phyloP scores from a whole-genome alignment of 2,329 filamentous ascomycete species.

The Aschersonia sp. region DNA sequence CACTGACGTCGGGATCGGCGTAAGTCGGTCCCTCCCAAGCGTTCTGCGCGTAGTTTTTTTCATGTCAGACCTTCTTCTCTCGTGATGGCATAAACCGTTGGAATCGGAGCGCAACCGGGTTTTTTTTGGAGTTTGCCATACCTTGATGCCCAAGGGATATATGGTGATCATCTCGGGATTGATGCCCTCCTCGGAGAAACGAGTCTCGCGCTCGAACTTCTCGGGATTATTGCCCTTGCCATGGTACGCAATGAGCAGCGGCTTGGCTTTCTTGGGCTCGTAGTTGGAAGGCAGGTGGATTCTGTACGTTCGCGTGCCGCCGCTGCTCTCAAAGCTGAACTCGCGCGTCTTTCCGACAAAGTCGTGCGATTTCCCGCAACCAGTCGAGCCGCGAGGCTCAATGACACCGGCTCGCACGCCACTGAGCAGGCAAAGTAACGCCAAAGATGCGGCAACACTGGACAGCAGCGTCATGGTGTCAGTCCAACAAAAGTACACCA shows the following conservation, averaged over 20 bases:
- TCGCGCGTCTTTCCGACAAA: slow-evolving; percentile 8
- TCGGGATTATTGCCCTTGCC: slow-evolving; percentile 22
- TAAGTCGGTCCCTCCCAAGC: slow-evolving; percentile 25
- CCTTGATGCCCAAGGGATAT: slow-evolving; percentile 29
- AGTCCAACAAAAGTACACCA: background rate
- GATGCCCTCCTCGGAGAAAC: slow-evolving; percentile 22
- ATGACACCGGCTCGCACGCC: background rate
- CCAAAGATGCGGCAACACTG: background rate
- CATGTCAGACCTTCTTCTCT: background rate
- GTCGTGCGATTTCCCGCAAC: slow-evolving; percentile 8
- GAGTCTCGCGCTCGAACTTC: slow-evolving; percentile 16
- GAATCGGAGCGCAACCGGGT: background rate
- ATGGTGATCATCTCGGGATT: slow-evolving; percentile 23
- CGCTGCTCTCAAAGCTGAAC: slow-evolving; percentile 11
- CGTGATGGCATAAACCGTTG: background rate
- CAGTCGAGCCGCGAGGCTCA: slow-evolving; percentile 1
- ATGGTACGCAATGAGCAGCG: slow-evolving; percentile 32
- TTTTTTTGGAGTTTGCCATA: slow-evolving; percentile 4
- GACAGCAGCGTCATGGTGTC: background rate
- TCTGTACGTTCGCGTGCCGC: slow-evolving; percentile 6
- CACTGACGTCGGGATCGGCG: slow-evolving; percentile 16
- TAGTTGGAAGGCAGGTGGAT: slow-evolving; percentile 16
- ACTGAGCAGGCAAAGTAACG: background rate
- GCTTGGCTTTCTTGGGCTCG: slow-evolving; percentile 15
- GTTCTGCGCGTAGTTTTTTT: slow-evolving; percentile 10